Conservation (phyloP, 169 alveolate genomes). For the Prorocentrum cordatum region DNA sequence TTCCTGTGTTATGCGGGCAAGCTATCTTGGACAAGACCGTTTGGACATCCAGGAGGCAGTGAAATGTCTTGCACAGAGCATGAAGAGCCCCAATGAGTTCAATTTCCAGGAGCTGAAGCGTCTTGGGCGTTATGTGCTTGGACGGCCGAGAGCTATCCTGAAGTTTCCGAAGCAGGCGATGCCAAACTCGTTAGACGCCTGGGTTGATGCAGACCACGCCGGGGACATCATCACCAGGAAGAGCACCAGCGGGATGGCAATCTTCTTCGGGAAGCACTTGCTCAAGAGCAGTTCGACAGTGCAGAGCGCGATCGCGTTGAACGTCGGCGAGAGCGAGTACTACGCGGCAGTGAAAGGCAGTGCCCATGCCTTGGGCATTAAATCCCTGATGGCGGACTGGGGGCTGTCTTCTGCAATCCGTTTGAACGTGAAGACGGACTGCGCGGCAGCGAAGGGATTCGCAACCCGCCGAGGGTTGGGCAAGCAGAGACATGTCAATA, state of each 20-base stretch:
- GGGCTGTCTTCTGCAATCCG: not conserved
- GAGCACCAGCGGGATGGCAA: not conserved
- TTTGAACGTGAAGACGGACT: not conserved
- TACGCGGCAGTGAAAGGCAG: constrained; percentile 11
- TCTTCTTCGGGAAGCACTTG: not conserved
- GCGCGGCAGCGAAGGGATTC: not conserved
- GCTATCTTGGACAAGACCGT: not conserved
- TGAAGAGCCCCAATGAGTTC: not conserved
- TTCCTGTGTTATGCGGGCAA: not conserved
- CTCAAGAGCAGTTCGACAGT: not conserved
- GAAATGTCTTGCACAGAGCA: not conserved
- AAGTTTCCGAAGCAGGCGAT: not conserved
- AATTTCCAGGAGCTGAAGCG: not conserved
- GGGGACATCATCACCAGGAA: not conserved
- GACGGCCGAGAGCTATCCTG: not conserved
- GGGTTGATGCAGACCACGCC: not conserved
- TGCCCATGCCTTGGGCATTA: not conserved
- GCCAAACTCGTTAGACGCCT: not conserved
- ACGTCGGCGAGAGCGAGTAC: not conserved
- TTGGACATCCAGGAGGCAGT: not conserved
- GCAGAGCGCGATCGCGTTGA: not conserved
- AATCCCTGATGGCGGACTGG: not conserved
- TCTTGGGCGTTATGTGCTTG: not conserved
- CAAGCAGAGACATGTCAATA: not conserved
- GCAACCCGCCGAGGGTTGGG: not conserved